Evolutionary conservation across 2,329 filamentous ascomycete species (phyloP).

Genomic region (Scedosporium dehoogii): DNA sequence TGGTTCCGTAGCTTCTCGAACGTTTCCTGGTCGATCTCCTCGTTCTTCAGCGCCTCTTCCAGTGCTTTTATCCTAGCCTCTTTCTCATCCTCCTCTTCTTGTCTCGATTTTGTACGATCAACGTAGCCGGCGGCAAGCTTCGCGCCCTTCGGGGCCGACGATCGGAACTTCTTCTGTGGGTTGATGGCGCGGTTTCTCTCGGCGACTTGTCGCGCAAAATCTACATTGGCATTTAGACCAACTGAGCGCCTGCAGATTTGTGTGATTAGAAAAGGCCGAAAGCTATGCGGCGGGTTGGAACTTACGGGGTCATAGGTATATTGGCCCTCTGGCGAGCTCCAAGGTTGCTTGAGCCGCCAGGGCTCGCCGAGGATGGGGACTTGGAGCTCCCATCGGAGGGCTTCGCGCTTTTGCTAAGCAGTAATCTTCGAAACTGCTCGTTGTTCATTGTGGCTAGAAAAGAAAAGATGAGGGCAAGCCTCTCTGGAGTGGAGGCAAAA

Average conservation of each 20-base stretch:
- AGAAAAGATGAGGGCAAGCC: too few species aligned
- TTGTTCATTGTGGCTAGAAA: conserved; percentile 67
- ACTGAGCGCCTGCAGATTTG: conserved; percentile 51
- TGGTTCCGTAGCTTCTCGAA: conserved; percentile 68
- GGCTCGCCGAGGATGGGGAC: conserved; percentile 24
- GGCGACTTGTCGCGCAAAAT: conserved; percentile 78
- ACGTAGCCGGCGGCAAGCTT: conserved; percentile 72
- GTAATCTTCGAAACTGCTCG: conserved; percentile 78
- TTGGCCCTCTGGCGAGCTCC: conserved; percentile 70
- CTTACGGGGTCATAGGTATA: conserved; percentile 91
- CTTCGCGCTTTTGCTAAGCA: conserved; percentile 42
- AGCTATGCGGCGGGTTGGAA: conserved; percentile 10
- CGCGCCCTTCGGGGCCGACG: conserved; percentile 72
- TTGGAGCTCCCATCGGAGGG: conserved; percentile 32
- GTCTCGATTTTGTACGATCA: conserved; percentile 64
- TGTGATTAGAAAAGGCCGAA: not conserved
- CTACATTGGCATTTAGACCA: conserved; percentile 36
- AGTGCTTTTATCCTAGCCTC: conserved; percentile 64
- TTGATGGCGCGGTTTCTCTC: conserved; percentile 52
- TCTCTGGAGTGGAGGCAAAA: too few species aligned
- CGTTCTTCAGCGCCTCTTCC: conserved; percentile 72
- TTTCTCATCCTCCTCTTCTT: conserved; percentile 40
- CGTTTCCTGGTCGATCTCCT: conserved; percentile 69
- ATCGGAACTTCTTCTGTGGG: conserved; percentile 63
- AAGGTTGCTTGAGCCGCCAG: conserved; percentile 37